A percentile compares a stretch with the other conserved stretches of the same genome.
These are phyloP conservation scores for Cyclotella baltica DNA, from an alignment of 108 stramenopile genomes.

Conservation along the genomic window DNA sequence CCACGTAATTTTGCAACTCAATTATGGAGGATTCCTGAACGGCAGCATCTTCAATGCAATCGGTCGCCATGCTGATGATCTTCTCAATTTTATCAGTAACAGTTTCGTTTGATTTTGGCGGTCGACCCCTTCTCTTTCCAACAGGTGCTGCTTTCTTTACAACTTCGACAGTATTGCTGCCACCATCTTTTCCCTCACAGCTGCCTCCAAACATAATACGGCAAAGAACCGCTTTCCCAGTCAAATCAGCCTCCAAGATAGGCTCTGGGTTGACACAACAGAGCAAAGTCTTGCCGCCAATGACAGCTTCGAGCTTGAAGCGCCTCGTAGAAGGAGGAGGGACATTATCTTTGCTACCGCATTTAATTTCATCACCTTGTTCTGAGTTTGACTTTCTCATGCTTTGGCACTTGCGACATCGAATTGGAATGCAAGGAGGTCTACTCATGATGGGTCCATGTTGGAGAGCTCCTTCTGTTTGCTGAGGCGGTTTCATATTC, in stretches of 20 bases:
- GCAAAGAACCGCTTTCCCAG: slow-evolving; percentile 15
- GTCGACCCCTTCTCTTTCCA: background rate
- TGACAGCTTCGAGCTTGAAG: slow-evolving; percentile 30
- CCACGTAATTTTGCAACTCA: slow-evolving; percentile 24
- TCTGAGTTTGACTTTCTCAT: slow-evolving; percentile 2
- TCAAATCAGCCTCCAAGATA: slow-evolving; percentile 12
- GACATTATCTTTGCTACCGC: background rate
- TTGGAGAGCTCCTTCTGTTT: background rate
- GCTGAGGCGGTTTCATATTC: background rate
- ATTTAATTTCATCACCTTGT: background rate
- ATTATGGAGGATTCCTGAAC: slow-evolving; percentile 15
- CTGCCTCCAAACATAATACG: slow-evolving; percentile 4
- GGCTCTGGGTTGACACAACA: slow-evolving; percentile 17
- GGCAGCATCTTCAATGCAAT: background rate
- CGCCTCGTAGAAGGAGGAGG: background rate
- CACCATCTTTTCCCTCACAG: background rate
- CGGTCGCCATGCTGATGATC: slow-evolving; percentile 13
- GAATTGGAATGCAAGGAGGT: slow-evolving; percentile 23
- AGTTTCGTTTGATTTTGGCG: background rate
- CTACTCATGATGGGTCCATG: background rate
- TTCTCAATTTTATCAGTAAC: slow-evolving; percentile 9
- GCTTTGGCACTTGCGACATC: slow-evolving; percentile 30
- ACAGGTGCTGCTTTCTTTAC: background rate
- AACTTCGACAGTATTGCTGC: background rate
- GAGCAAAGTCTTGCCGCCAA: slow-evolving; percentile 14